phyloP scores from a whole-genome alignment of 192 early-diverging fungal species.

The Gamsiella multidivaricata region DNA sequence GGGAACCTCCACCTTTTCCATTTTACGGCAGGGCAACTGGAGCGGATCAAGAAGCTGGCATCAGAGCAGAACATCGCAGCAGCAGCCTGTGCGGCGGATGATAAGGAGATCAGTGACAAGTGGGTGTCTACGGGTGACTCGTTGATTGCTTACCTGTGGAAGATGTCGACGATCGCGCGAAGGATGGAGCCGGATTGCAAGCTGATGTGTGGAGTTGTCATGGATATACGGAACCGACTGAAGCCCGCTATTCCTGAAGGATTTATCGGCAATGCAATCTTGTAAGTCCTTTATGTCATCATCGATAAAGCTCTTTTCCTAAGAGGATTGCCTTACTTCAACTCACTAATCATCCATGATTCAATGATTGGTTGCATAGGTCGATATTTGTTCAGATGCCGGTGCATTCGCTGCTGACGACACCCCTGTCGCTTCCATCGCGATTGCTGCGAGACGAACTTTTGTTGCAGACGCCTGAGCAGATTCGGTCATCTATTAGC shows the following conservation, averaged over 20 bases:
- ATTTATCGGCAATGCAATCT: constrained; percentile 46
- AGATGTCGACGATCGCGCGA: constrained; percentile 47
- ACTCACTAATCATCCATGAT: neutral
- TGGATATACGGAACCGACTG: constrained; percentile 43
- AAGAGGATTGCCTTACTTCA: neutral
- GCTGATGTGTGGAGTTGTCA: constrained; percentile 47
- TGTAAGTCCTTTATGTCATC: constrained; percentile 30
- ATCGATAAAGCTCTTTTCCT: no score
- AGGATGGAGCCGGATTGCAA: constrained; percentile 54
- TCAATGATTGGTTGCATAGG: neutral
- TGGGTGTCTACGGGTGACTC: constrained; percentile 53
- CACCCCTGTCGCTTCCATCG: constrained; percentile 46
- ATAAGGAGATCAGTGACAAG: constrained; percentile 54
- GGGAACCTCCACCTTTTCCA: constrained; percentile 33
- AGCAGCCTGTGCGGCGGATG: constrained; percentile 49
- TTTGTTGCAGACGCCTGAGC: constrained; percentile 39
- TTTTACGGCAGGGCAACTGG: constrained; percentile 27
- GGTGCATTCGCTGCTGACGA: constrained; percentile 46
- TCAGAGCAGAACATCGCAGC: constrained; percentile 54
- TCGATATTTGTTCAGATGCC: constrained; percentile 54
- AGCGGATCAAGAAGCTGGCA: constrained; percentile 47
- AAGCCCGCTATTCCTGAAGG: constrained; percentile 27
- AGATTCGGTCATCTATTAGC: constrained; percentile 27
- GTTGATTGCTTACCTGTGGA: constrained; percentile 49
- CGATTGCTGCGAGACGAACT: constrained; percentile 43